Evolutionary conservation across 805 yeast genomes (phyloP).

Genomic region (Saccharomycopsis sp.): DNA sequence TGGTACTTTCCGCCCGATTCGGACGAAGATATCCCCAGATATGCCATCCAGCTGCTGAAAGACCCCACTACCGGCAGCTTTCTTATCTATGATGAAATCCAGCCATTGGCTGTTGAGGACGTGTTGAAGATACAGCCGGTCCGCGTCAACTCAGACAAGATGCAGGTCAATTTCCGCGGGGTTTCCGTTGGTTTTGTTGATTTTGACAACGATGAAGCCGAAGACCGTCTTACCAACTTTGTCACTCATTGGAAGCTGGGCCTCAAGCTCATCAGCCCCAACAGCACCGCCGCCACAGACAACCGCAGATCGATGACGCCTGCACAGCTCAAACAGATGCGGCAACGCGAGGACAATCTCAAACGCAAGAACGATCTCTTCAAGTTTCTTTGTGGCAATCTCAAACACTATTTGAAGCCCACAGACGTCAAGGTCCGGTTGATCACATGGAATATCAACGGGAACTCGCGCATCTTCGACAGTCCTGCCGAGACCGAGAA

Average conservation of each 20-base stretch:
- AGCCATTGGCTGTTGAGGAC: conserved; percentile 6
- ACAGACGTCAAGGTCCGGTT: conserved; percentile 25
- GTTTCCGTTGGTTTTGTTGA: conserved; percentile 10
- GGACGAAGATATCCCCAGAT: conserved; percentile 26
- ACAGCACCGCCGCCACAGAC: conserved; percentile 1
- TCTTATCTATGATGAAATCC: conserved; percentile 11
- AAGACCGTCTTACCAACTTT: conserved; percentile 24
- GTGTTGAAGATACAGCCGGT: conserved; percentile 18
- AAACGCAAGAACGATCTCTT: conserved; percentile 17
- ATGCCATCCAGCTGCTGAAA: conserved; percentile 22
- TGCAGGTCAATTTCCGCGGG: conserved; percentile 17
- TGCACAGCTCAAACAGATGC: not conserved
- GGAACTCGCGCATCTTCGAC: conserved; percentile 23
- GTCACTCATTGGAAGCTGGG: conserved; percentile 28
- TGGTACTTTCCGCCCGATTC: conserved; percentile 28
- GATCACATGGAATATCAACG: conserved; percentile 37
- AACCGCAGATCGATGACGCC: not conserved
- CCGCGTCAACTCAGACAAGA: conserved; percentile 14
- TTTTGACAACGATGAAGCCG: conserved; percentile 18
- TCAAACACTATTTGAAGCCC: conserved; percentile 12
- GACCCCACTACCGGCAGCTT: not conserved
- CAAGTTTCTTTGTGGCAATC: conserved; percentile 16
- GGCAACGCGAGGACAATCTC: conserved; percentile 16
- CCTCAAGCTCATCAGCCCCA: conserved; percentile 20
- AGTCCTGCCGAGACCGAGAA: conserved; percentile 17